Conservation (phyloP, 495 filamentous ascomycete species). For the Sphaerosporella brunnea region DNA sequence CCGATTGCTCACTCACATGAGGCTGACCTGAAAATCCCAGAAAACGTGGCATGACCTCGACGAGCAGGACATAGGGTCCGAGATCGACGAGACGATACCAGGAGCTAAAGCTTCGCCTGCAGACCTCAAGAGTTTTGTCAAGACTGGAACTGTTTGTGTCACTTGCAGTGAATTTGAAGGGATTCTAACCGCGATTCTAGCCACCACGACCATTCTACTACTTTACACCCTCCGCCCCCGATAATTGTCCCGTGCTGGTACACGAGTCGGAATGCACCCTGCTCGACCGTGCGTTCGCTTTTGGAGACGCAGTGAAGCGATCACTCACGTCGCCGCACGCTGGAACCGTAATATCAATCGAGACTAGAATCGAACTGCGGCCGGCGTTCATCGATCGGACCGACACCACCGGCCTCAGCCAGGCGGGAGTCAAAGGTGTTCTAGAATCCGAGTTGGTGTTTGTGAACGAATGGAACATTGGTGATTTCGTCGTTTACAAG, state of each 20-base stretch:
- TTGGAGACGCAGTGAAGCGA: conserved; percentile 34
- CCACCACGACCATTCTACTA: conserved; percentile 26
- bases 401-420: background rate
- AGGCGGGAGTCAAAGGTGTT: conserved; percentile 11
- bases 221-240: conserved; percentile 28
- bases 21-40: conserved; percentile 9
- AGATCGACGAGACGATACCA: conserved; percentile 16
- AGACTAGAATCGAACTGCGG: conserved; percentile 26
- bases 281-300: conserved; percentile 29
- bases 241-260: conserved; percentile 26
- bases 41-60: conserved; percentile 26
- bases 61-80: conserved; percentile 18
- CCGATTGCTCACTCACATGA: conserved; percentile 8
- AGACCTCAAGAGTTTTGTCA: conserved; percentile 21
- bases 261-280: conserved; percentile 31
- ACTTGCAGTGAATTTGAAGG: no score
- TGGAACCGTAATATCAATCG: conserved; percentile 29
- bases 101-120: conserved; percentile 21
- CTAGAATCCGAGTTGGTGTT: conserved; percentile 24
- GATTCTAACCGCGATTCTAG: conserved; percentile 13
- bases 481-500: conserved; percentile 28
- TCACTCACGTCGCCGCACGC: conserved; percentile 27
- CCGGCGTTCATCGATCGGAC: conserved; percentile 17
- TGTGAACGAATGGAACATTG: conserved; percentile 25
- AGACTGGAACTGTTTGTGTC: conserved; percentile 26